These are phyloP conservation scores for Chloranthus sessilifolius DNA, from an alignment of 164 flowering plant species.

Conservation along the genomic window DNA sequence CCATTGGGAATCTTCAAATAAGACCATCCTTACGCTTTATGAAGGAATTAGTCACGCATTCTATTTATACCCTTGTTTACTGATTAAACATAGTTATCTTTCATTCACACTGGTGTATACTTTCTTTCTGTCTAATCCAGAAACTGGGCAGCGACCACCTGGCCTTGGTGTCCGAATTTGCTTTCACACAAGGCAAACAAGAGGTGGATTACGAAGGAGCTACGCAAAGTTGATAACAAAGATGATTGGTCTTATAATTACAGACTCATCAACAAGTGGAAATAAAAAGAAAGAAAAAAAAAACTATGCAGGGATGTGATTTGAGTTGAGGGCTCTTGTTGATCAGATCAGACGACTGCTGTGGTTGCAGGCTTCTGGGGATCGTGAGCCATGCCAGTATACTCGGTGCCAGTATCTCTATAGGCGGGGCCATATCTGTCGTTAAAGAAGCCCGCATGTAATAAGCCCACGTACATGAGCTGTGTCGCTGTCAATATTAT, in stretches of 20 bases:
- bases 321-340: too few relatives aligned
- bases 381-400: constrained; percentile 4
- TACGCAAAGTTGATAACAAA: neutral
- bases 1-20: too few relatives aligned
- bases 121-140: constrained; percentile 21
- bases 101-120: too few relatives aligned
- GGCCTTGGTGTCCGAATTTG: constrained; percentile 44
- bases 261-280: neutral
- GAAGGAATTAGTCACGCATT: too few relatives aligned
- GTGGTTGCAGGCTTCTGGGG: constrained; percentile 1
- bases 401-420: constrained; percentile 1
- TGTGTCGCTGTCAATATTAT: constrained; percentile 34
- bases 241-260: neutral
- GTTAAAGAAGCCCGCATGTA: constrained; percentile 39
- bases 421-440: constrained; percentile 35
- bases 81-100: too few relatives aligned
- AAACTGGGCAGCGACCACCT: constrained; percentile 50
- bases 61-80: too few relatives aligned
- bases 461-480: constrained; percentile 28
- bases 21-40: too few relatives aligned
- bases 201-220: neutral
- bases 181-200: constrained; percentile 15
- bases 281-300: neutral
- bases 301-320: neutral
- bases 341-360: neutral